Base-by-base conservation (phyloP, 164 flowering plant species). In the Magnolia changhungtana region DNA sequence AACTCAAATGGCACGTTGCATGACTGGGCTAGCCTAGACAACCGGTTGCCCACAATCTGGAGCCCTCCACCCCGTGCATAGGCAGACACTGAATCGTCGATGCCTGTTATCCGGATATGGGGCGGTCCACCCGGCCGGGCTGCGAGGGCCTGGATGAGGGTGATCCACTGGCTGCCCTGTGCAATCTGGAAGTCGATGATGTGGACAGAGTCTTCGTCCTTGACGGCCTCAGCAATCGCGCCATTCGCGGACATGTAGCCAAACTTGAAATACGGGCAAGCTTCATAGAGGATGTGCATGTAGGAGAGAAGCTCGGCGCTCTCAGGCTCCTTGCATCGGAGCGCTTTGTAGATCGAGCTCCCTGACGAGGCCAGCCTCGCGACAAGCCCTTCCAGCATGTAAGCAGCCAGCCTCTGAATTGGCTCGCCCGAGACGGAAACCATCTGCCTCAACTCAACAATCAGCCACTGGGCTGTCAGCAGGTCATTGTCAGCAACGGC, bases 391-490 rank as follows among this genome's bases (percentile, higher is more conserved):
- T 92, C 97, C 80, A 89, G 69, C 89, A 91, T 82, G 82, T 92
- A 92, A 8, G 97, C 97, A 76, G 90, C 97, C 45, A 92, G 74
- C 29, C 97, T 80, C 69, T 92, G 90, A 59, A 91, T 78, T 27
- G 97, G 97, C 24, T 91, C 91, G n/a, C 95, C 95, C 7, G 88
- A 90, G 37, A 92, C 95, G 11, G 97, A 92, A 13, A 92, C 97
- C 92, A 91, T 85, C 68, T 81, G 84, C 58, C 86, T 88, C 75
- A 90, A 78, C 74, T 86, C 90, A n/a, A 85, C 67, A 76, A 91
- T 86, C 79, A 88, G 80, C 86, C 88, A 85, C 19, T 88, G 90
- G 9, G 87, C 79, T 1, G 79, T 81, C 16, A 70, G n/a, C 76
- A 79, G 61, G 79, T 92, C 89, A 61, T 84, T 78, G 13, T 89